A percentile compares a stretch with the other conserved stretches of the same genome.
Evolutionary conservation across 306 rosid genomes (phyloP).

Genomic region (Castanea mollissima): DNA sequence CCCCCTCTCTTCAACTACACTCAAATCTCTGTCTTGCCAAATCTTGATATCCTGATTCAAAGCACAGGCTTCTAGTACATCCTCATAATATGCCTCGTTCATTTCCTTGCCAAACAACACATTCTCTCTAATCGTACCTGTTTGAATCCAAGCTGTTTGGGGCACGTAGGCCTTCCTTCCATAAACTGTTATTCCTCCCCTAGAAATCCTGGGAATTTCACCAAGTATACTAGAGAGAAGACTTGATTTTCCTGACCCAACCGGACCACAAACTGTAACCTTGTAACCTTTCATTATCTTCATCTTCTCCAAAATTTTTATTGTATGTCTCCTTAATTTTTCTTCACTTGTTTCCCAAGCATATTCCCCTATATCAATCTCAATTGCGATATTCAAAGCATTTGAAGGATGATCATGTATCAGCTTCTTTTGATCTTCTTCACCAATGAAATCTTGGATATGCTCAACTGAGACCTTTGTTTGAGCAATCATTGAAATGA

Average conservation of each 20-base stretch:
- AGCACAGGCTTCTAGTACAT: slow-evolving; percentile 77
- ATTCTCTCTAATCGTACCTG: slow-evolving; percentile 83
- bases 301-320: slow-evolving; percentile 42
- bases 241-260: slow-evolving; percentile 91
- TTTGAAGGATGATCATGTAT: slow-evolving; percentile 5
- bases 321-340: too few relatives aligned
- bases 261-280: slow-evolving; percentile 85
- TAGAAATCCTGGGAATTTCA: slow-evolving; percentile 75
- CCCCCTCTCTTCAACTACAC: slow-evolving; percentile 66
- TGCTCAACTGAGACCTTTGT: slow-evolving; percentile 17
- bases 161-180: slow-evolving; percentile 83
- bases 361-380: too few relatives aligned
- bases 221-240: slow-evolving; percentile 65
- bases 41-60: slow-evolving; percentile 61
- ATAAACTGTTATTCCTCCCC: slow-evolving; percentile 44
- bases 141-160: slow-evolving; percentile 93
- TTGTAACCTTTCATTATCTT: slow-evolving; percentile 61
- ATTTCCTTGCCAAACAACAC: slow-evolving; percentile 80
- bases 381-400: too few relatives aligned
- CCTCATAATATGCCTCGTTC: slow-evolving; percentile 46
- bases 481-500: slow-evolving; percentile 41
- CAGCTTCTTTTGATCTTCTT: slow-evolving; percentile 35
- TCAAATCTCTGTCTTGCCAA: slow-evolving; percentile 21
- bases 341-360: too few relatives aligned
- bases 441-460: slow-evolving; percentile 28